Evolutionary conservation across 2,329 filamentous ascomycete species (phyloP).

Genomic region (Ophiosphaerella herpotricha): DNA sequence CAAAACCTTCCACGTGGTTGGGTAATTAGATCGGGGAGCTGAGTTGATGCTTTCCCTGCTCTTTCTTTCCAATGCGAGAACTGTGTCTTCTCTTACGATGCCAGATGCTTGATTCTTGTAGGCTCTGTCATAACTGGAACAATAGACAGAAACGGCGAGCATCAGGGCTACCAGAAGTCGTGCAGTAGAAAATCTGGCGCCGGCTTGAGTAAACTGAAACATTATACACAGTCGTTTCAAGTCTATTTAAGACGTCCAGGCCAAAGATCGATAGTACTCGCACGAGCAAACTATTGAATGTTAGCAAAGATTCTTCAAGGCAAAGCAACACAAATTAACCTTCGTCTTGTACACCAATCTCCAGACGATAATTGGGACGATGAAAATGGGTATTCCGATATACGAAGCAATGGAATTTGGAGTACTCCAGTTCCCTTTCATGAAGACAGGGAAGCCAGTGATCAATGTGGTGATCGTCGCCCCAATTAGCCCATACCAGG

Average conservation of each 20-base stretch:
- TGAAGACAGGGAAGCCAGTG: slow-evolving; percentile 73
- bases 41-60: no score
- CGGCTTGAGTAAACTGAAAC: no score
- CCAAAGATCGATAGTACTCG: slow-evolving; percentile 16
- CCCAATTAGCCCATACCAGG: slow-evolving; percentile 64
- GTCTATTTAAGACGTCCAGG: slow-evolving; percentile 12
- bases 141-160: no score
- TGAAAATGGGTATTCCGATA: slow-evolving; percentile 46
- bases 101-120: no score
- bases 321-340: slow-evolving; percentile 2
- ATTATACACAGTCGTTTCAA: no score
- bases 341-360: slow-evolving; percentile 19
- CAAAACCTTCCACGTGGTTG: no score
- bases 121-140: no score
- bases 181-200: no score
- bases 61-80: no score
- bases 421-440: slow-evolving; percentile 66
- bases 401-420: slow-evolving; percentile 56
- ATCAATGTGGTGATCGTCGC: slow-evolving; percentile 72
- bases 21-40: no score
- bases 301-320: slow-evolving; percentile 1
- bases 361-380: slow-evolving; percentile 23
- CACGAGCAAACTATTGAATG: slow-evolving; percentile 12
- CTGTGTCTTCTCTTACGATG: no score
- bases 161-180: no score